Evolutionary conservation across 352 stramenopile species (phyloP).

Genomic region (Phytophthora rubi): DNA sequence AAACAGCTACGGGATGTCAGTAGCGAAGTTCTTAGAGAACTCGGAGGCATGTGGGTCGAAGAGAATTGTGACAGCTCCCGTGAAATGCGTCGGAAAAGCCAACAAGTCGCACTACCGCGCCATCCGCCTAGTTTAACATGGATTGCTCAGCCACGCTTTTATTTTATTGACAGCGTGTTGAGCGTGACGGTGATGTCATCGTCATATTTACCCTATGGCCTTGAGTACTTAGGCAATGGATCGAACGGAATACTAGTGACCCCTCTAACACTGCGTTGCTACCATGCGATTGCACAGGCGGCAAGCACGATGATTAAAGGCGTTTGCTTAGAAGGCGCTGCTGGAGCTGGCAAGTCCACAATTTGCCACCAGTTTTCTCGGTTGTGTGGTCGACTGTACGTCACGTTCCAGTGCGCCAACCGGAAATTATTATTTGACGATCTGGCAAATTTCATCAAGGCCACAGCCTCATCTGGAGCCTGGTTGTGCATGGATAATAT

Average conservation of each 20-base stretch:
- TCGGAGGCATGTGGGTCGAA: constrained; percentile 23
- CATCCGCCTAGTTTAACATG: constrained; percentile 46
- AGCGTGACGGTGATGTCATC: constrained; percentile 60
- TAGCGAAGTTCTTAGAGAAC: constrained; percentile 32
- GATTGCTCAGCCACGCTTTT: constrained; percentile 69
- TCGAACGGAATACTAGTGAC: constrained; percentile 47
- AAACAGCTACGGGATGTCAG: constrained; percentile 66
- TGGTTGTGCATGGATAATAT: constrained; percentile 62
- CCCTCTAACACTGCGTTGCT: constrained; percentile 69
- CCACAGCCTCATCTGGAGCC: constrained; percentile 51
- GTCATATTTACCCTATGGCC: constrained; percentile 58
- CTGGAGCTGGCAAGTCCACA: constrained; percentile 54
- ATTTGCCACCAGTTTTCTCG: constrained; percentile 46
- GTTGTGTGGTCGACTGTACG: constrained; percentile 57
- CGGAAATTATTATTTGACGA: constrained; percentile 33
- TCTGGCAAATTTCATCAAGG: constrained; percentile 58
- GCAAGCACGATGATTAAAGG: constrained; percentile 47
- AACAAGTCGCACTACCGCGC: constrained; percentile 4
- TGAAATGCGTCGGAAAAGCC: constrained; percentile 1
- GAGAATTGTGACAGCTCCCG: constrained; percentile 7
- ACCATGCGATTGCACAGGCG: constrained; percentile 54
- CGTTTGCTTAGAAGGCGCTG: constrained; percentile 43
- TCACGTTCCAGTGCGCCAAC: constrained; percentile 47
- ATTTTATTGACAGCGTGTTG: constrained; percentile 65
- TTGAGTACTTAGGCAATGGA: constrained; percentile 75